phyloP scores from a whole-genome alignment of 495 filamentous ascomycete genomes.

The Xylaria telfairii region DNA sequence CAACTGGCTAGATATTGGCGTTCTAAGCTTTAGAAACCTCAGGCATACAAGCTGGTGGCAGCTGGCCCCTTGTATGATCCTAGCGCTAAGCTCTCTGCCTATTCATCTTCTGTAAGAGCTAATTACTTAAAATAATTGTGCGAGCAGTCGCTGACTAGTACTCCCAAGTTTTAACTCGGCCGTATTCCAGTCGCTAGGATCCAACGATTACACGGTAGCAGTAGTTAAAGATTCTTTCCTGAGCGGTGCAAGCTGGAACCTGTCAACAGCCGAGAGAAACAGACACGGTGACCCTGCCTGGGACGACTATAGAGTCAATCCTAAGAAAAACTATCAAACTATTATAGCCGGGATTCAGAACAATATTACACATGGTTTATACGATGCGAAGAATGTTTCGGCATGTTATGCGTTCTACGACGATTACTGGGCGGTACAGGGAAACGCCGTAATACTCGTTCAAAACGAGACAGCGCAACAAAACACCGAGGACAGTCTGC shows the following conservation, averaged over 20 bases:
- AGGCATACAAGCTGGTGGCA: slow-evolving; percentile 34
- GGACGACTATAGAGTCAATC: slow-evolving; percentile 29
- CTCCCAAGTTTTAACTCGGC: slow-evolving; percentile 48
- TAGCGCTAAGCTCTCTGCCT: slow-evolving; percentile 43
- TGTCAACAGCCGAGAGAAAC: slow-evolving; percentile 18
- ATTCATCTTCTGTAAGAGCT: slow-evolving; percentile 41
- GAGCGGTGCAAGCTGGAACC: slow-evolving; percentile 24
- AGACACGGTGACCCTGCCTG: slow-evolving; percentile 24
- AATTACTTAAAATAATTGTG: background rate
- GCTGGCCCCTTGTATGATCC: slow-evolving; percentile 37
- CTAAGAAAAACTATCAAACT: slow-evolving; percentile 21
- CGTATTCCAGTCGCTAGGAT: slow-evolving; percentile 47
- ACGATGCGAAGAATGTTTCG: slow-evolving; percentile 29
- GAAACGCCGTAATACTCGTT: slow-evolving; percentile 40
- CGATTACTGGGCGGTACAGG: slow-evolving; percentile 37
- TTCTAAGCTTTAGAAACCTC: slow-evolving; percentile 46
- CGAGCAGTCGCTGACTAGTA: background rate
- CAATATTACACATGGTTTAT: slow-evolving; percentile 20
- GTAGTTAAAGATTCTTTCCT: slow-evolving; percentile 42
- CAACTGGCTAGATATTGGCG: slow-evolving; percentile 51
- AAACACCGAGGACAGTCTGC: slow-evolving; percentile 29
- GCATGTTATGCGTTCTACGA: slow-evolving; percentile 39
- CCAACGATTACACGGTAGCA: slow-evolving; percentile 44
- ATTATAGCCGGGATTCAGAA: slow-evolving; percentile 34
- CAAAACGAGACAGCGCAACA: slow-evolving; percentile 30